Base-by-base conservation (phyloP, 1,139 yeast species). In the Yamadazyma mexicana region DNA sequence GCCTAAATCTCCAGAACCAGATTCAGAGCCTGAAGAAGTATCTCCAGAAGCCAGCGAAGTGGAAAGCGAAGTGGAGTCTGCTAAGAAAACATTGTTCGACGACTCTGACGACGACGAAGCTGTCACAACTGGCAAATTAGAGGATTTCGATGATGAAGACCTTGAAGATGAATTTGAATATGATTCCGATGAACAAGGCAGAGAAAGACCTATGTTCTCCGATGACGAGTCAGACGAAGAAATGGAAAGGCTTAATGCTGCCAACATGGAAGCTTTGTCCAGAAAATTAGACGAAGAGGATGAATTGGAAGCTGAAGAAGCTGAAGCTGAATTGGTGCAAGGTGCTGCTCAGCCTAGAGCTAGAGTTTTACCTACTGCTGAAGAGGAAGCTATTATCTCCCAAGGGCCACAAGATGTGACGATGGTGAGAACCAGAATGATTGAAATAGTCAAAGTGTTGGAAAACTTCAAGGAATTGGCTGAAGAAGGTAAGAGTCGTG, bases 401-500 rank as follows among this genome's bases (percentile, higher is more conserved):
- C 59, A 61, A 14, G 80, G 77, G 17, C 83, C 87, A 32, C 80
- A 80, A 54, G 96, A 91, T 58, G 75, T 91, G 39, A 85, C 89
- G 9, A 74, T 87, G 55, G 77, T 87, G 14, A 81, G 98, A 65
- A 87, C 97, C 17, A 80, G 99, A 66, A 91, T 94, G 83, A 81
- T 92, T 50, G 98, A 94, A 69, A 79, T 94, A 46, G 94, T 89
- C 38, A 91, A 91, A 62, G 97, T 92, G n/a, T 76, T 94, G 53
- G 98, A 91, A 61, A 88, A 92, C 64, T 89, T 91, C 67, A 83
- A 83, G 57, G 83, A 74, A 35, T 63, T 89, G 53, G 87, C 92
- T 14, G 96, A 89, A 59, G 92, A 82, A 57, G 96, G 95, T 10
- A 81, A 79, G 59, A 83, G 94, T 31, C 81, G 98, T 66, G 68